A percentile compares a stretch with the other conserved stretches of the same genome.
phyloP scores from a whole-genome alignment of 2,329 filamentous ascomycete genomes.

The Penicillium glabrum region DNA sequence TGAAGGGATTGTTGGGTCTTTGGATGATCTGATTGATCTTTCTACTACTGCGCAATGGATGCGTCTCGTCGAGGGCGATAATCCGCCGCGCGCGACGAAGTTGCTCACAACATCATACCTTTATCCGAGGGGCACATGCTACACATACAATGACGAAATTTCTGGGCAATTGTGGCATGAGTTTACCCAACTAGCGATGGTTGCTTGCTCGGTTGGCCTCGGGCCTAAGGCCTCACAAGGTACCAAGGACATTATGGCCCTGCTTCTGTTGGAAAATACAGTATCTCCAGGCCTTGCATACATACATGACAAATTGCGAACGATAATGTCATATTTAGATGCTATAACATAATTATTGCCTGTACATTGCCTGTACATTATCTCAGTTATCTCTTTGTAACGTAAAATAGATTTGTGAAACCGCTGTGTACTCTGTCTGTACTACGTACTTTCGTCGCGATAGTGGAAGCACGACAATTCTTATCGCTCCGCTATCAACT shows the following conservation, averaged over 20 bases:
- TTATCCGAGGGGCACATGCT: background rate
- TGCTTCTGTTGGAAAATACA: background rate
- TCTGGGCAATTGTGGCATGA: background rate
- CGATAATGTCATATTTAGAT: background rate
- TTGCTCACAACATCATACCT: background rate
- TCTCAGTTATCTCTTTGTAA: background rate
- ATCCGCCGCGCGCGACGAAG: background rate
- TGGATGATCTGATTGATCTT: background rate
- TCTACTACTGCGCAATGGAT: background rate
- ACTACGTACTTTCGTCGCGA: background rate
- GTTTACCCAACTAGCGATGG: background rate
- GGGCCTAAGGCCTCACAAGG: background rate
- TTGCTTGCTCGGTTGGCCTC: background rate
- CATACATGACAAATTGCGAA: background rate
- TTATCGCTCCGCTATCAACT: conserved; percentile 11
- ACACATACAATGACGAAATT: background rate
- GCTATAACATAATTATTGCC: background rate
- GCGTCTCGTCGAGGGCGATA: background rate
- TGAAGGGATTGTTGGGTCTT: conserved; percentile 15
- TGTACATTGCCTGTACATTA: background rate
- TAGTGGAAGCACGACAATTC: background rate
- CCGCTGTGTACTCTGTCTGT: background rate
- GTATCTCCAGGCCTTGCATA: background rate
- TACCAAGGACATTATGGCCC: background rate
- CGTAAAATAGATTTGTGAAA: background rate